phyloP scores from a whole-genome alignment of 2,329 filamentous ascomycete species.

The Colletotrichum theobromicola region DNA sequence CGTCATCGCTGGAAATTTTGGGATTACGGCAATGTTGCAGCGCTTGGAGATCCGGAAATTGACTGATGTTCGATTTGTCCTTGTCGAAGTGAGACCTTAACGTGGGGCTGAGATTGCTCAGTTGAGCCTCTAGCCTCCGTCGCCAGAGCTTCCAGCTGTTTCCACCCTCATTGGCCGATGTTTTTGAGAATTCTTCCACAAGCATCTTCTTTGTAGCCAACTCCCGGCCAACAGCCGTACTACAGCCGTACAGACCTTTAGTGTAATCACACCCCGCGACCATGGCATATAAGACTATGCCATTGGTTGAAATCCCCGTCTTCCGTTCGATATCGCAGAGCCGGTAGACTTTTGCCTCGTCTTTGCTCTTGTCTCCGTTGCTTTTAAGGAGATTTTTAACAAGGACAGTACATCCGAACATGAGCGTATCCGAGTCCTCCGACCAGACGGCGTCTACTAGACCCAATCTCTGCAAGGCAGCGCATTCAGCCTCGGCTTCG shows the following conservation, averaged over 20 bases:
- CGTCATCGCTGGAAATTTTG: not conserved
- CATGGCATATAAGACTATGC: slow-evolving; percentile 27
- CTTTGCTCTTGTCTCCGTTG: slow-evolving; percentile 6
- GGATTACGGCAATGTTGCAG: not conserved
- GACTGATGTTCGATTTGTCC: not conserved
- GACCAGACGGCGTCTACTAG: slow-evolving; percentile 54
- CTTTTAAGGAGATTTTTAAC: not conserved
- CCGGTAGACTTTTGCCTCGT: slow-evolving; percentile 9
- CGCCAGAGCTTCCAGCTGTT: not conserved
- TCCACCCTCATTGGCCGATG: not conserved
- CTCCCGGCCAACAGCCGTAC: not conserved
- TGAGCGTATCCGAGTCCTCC: slow-evolving; percentile 49
- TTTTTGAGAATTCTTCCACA: not conserved
- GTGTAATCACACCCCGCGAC: slow-evolving; percentile 30
- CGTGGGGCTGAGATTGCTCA: rapidly evolving
- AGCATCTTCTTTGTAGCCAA: not conserved
- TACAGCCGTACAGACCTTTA: slow-evolving; percentile 11
- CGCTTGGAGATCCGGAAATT: not conserved
- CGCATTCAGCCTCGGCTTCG: slow-evolving; percentile 54
- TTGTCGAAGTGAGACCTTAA: not conserved
- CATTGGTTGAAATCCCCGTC: slow-evolving; percentile 16
- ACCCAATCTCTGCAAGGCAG: slow-evolving; percentile 43
- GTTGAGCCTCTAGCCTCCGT: not conserved
- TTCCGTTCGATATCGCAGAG: slow-evolving; percentile 6
- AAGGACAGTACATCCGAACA: slow-evolving; percentile 51